phyloP scores from a whole-genome alignment of 306 rosid species.

The Lathyrus oleraceus region DNA sequence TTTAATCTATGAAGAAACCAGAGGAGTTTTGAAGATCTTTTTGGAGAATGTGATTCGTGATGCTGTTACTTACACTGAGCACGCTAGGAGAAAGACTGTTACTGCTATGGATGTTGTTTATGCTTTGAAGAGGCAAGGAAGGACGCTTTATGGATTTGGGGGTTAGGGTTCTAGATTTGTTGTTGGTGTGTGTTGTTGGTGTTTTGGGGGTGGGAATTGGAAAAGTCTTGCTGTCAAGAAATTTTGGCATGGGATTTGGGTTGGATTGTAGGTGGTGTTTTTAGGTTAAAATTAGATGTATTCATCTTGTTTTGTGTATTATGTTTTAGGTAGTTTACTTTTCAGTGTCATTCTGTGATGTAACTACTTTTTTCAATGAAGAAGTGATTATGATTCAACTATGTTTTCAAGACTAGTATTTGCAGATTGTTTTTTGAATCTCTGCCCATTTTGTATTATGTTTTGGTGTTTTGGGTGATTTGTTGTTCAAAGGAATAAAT shows the following conservation, averaged over 20 bases:
- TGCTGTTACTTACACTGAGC: conserved; percentile 72
- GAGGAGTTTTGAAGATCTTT: conserved; percentile 69
- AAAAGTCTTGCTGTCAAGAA: conserved; percentile 76
- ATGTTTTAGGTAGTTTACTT: neutral
- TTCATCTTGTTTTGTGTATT: neutral
- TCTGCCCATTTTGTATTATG: too few relatives aligned
- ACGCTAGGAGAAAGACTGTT: conserved; percentile 66
- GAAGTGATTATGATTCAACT: neutral
- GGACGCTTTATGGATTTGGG: conserved; percentile 76
- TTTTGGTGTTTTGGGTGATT: too few relatives aligned
- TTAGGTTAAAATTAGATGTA: neutral
- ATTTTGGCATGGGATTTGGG: neutral
- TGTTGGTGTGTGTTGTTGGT: neutral
- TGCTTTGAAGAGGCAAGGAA: conserved; percentile 70
- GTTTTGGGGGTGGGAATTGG: neutral
- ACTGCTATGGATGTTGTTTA: conserved; percentile 77
- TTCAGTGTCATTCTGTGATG: neutral
- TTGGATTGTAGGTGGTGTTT: conserved; percentile 10
- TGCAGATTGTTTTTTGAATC: too few relatives aligned
- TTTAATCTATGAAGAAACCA: conserved; percentile 67
- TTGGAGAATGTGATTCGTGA: conserved; percentile 76
- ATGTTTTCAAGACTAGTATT: too few relatives aligned
- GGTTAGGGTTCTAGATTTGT: conserved; percentile 40
- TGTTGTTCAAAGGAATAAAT: too few relatives aligned
- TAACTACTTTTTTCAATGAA: conserved; percentile 5